phyloP scores from a whole-genome alignment of 164 flowering plant genomes.

The Magnolia changhungtana region DNA sequence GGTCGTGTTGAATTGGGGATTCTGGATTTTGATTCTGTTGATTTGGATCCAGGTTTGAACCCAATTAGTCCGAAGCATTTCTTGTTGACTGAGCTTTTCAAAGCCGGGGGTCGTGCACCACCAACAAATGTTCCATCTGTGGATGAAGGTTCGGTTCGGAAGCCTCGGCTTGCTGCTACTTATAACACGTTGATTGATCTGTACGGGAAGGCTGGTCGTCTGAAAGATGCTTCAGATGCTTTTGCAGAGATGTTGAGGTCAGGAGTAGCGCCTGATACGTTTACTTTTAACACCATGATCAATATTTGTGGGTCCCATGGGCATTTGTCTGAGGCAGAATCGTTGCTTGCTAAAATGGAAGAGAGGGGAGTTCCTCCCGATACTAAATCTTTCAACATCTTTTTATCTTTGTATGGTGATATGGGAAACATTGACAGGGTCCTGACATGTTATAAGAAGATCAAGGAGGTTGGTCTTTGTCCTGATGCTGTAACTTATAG shows the following conservation, averaged over 20 bases:
- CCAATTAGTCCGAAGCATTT: slow-evolving; percentile 62
- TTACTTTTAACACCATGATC: slow-evolving; percentile 94
- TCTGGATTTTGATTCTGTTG: slow-evolving; percentile 3
- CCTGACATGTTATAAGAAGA: slow-evolving; percentile 54
- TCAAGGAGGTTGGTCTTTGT: slow-evolving; percentile 66
- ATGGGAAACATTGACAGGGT: slow-evolving; percentile 62
- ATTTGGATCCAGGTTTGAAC: slow-evolving; percentile 21
- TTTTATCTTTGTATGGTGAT: slow-evolving; percentile 67
- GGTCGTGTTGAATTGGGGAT: slow-evolving; percentile 58
- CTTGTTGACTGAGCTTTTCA: slow-evolving; percentile 77
- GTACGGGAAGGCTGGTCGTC: slow-evolving; percentile 86
- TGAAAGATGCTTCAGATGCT: slow-evolving; percentile 70
- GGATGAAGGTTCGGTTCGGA: slow-evolving; percentile 28
- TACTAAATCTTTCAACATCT: slow-evolving; percentile 76
- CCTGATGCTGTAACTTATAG: slow-evolving; percentile 71
- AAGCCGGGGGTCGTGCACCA: slow-evolving; percentile 59
- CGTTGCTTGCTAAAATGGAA: slow-evolving; percentile 77
- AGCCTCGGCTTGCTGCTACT: slow-evolving; percentile 65
- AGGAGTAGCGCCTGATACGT: slow-evolving; percentile 70
- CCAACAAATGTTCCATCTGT: slow-evolving; percentile 16
- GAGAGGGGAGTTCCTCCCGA: slow-evolving; percentile 69
- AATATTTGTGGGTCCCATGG: slow-evolving; percentile 77
- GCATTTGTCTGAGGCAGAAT: slow-evolving; percentile 64
- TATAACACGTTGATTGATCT: slow-evolving; percentile 83
- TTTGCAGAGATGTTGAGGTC: slow-evolving; percentile 76